Evolutionary conservation across 2,329 filamentous ascomycete species (phyloP), one percentile per base, ranked within the genome.

Genomic region (Neonectria ditissima): DNA sequence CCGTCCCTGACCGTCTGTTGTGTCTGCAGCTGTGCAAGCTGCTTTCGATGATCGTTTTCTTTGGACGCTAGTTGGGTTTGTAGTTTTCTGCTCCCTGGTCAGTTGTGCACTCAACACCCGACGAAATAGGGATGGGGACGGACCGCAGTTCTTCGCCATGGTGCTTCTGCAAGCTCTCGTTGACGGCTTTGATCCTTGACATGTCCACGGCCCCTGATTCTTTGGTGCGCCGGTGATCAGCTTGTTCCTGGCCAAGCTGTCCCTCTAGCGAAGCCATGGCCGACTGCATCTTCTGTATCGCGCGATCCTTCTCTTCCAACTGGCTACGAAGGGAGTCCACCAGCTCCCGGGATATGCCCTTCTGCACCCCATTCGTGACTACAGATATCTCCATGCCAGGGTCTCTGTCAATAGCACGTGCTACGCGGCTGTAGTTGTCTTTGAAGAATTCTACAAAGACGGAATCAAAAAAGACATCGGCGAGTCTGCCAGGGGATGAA

Each of bases 361-460:
- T 94, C 69, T 96, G 90, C 11, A 94, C 82, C 0, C 92, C 92
- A 74, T 94, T 93, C 45, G 90, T 86, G 60, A 94, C 84, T 11
- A 96, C 87, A 0, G 93, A 91, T 26, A 97, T 90, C 76, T 99
- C 96, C 65, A 97, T 83, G 1, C 91, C 93, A 1, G 96, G 96
- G 66, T 97, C 93, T 65, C 95, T 90, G 78, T 99, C 96, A 71
- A 99, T 92, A 14, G 93, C 92, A 66, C 93, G 89, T 41, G 91
- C 82, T 62, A 97, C 81, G 9, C 94, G 91, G 73, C 92, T 95
- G 76, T 97, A 98, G 75, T 97, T 97, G 74, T 98, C 94, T 74
- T 97, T 97, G 73, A 97, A 88, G 73, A 98, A 97, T 64, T 97
- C 92, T 59, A 99, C 89, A 77, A 97, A 98, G 0, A 87, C 87